Percentiles rank a stretch among this genome's conserved stretches.
Conservation (phyloP, 768 basidiomycete genomes). For the Dendrothele bispora region DNA sequence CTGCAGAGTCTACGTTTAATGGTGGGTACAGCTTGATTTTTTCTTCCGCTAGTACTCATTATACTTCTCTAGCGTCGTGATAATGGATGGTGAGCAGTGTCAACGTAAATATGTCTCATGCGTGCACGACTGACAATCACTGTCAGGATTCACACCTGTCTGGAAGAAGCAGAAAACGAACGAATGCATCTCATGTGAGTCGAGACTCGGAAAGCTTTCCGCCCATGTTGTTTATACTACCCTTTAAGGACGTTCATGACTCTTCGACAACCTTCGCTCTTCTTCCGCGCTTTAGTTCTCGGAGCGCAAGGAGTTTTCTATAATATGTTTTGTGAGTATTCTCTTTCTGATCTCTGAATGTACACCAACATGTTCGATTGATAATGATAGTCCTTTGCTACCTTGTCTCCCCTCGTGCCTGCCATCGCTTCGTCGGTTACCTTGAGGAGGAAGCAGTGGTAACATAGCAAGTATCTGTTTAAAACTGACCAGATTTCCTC, state of each 20-base stretch:
- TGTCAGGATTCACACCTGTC: constrained; percentile 88
- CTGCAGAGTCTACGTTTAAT: constrained; percentile 85
- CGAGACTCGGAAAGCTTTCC: constrained; percentile 9
- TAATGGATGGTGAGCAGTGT: constrained; percentile 43
- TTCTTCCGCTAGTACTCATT: constrained; percentile 2
- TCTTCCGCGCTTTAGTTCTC: constrained; percentile 82
- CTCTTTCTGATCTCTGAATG: not conserved
- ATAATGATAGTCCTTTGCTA: constrained; percentile 67
- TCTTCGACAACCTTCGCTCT: constrained; percentile 72
- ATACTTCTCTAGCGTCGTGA: constrained; percentile 42
- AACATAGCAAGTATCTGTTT: constrained; percentile 69
- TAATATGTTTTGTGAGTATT: constrained; percentile 76
- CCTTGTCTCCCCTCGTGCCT: constrained; percentile 68
- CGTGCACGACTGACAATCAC: constrained; percentile 37
- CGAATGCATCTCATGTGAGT: constrained; percentile 90
- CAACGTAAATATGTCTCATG: not conserved
- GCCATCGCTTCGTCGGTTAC: constrained; percentile 90
- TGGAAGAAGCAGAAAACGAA: constrained; percentile 97
- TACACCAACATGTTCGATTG: constrained; percentile 9
- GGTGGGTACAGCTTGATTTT: constrained; percentile 41
- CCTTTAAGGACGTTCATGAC: constrained; percentile 89
- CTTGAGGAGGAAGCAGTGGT: constrained; percentile 94
- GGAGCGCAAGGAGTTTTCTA: constrained; percentile 92
- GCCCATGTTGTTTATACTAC: constrained; percentile 3
- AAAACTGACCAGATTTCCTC: constrained; percentile 7